phyloP scores from a whole-genome alignment of 2,329 filamentous ascomycete species.

The Neofusicoccum cordaticola region DNA sequence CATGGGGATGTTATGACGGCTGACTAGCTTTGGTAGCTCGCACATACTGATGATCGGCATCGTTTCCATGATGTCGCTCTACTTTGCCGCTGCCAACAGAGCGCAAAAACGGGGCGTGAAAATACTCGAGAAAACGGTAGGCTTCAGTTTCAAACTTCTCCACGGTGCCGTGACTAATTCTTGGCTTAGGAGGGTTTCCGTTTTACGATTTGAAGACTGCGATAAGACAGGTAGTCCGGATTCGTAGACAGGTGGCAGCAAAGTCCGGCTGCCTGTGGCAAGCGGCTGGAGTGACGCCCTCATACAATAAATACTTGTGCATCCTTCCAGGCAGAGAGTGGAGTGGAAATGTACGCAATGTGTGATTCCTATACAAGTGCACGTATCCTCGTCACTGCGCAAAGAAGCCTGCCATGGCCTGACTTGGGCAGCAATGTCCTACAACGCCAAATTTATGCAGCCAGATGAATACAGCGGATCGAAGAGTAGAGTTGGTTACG shows the following conservation, averaged over 20 bases:
- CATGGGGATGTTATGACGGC: background rate
- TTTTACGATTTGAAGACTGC: conserved; percentile 39
- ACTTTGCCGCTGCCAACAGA: conserved; percentile 54
- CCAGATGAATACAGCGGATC: background rate
- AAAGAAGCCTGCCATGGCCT: too few relatives aligned
- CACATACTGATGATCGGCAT: conserved; percentile 58
- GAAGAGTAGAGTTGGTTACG: background rate
- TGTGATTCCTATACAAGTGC: too few relatives aligned
- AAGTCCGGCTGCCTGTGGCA: too few relatives aligned
- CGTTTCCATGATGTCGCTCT: conserved; percentile 51
- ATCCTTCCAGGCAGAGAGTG: background rate
- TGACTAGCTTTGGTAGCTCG: conserved; percentile 36
- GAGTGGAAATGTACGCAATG: background rate
- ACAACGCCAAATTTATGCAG: conserved; percentile 4
- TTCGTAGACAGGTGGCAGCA: too few relatives aligned
- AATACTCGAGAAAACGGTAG: conserved; percentile 49
- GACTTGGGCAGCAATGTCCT: background rate
- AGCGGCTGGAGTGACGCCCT: too few relatives aligned
- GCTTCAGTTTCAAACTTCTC: conserved; percentile 7
- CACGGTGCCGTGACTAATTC: conserved; percentile 2
- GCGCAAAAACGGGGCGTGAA: conserved; percentile 47
- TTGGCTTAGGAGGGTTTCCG: conserved; percentile 41
- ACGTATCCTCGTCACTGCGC: too few relatives aligned
- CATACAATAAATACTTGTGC: too few relatives aligned
- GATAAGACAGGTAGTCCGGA: background rate